Evolutionary conservation across 75 land plant genomes (phyloP), one percentile per base, ranked within the genome.

Genomic region (Sequoia sempervirens): DNA sequence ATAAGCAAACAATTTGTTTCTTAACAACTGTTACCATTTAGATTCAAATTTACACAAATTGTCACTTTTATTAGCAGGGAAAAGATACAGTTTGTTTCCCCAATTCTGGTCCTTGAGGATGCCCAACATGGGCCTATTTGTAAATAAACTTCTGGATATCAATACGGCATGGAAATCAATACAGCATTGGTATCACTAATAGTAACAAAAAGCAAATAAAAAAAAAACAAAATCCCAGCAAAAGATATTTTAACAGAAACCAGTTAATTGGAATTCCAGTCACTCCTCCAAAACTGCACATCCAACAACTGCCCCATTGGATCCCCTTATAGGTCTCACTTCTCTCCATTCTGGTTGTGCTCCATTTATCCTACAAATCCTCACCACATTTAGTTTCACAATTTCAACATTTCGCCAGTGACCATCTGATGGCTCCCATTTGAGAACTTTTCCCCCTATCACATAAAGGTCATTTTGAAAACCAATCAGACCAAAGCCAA

Each of bases 201-300:
- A 69, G 9, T 64, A 17, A 40, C 2, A 26, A 76, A 76, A 41
- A 76, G 7, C 3, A 76, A 34, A 41, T 76, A 10, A 7, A 26
- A 28, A 20, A 43, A 43, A 20, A 41, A 43, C 50, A 23, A 37
- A 45, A 78, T 75, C 78, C 41, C 34, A 38, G 78, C 37, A 8
- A 3, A 45, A 45, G 50, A 11, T 43, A 40, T 41, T 17, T 36
- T 38, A 38, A 37, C 10, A 8, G 26, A 45, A 43, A 38, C 80
- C 47, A 26, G 46, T 37, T 26, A 20, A 26, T 12, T 78, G 28
- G 28, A 23, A 78, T 45, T 43, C 30, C n/a, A 78, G 8, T 83
- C 86, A 81, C 86, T 86, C 87, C 47, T 86, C 87, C 43, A 86
- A 54, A 45, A 86, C 88, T 30, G 88, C 88, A 87, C 88, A 87